Percentiles rank a stretch among this genome's conserved stretches.
Evolutionary conservation across 192 early-diverging fungal genomes (phyloP).

Genomic region (Coemansia sp.): DNA sequence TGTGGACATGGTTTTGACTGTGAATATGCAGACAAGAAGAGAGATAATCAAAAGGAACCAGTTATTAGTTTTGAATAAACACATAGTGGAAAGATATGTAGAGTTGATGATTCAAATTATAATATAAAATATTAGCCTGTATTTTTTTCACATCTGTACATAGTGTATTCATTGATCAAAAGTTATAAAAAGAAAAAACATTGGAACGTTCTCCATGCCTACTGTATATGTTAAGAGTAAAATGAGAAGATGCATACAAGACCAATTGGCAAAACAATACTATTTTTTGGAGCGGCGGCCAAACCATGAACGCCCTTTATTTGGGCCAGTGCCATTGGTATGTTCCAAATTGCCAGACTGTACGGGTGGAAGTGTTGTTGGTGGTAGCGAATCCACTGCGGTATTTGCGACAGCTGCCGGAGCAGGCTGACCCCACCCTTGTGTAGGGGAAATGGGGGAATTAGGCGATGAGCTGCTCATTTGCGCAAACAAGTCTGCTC

Average conservation of each 20-base stretch:
- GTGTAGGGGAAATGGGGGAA: background rate
- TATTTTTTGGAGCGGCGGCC: constrained; percentile 38
- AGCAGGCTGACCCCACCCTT: background rate
- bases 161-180: background rate
- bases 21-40: too few relatives aligned
- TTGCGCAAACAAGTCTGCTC: constrained; percentile 1
- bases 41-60: too few relatives aligned
- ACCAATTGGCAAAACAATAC: background rate
- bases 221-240: background rate
- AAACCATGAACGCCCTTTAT: constrained; percentile 48
- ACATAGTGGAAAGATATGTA: too few relatives aligned
- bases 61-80: too few relatives aligned
- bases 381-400: background rate
- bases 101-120: too few relatives aligned
- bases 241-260: background rate
- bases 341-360: background rate
- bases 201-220: too few relatives aligned
- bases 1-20: too few relatives aligned
- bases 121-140: too few relatives aligned
- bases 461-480: background rate
- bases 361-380: background rate
- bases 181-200: background rate
- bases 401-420: background rate
- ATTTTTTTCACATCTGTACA: too few relatives aligned
- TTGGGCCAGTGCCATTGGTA: background rate